Evolutionary conservation across 2,329 filamentous ascomycete species (phyloP).

Genomic region (Phymatotrichopsis omnivora): DNA sequence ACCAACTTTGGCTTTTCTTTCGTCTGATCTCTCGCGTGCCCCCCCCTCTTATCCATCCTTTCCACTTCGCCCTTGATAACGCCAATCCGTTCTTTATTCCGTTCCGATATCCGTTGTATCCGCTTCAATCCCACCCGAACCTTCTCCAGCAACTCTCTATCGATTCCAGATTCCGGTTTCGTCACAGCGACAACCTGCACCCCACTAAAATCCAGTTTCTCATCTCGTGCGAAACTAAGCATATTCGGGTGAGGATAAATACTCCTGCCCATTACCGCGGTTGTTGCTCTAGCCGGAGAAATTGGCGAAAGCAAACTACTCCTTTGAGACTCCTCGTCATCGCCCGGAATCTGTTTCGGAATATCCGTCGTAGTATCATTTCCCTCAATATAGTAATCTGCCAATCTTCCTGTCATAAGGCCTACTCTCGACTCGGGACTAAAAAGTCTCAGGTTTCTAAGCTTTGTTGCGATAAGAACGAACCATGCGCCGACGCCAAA

Average conservation of each 20-base stretch:
- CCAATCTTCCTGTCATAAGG: conserved; percentile 22
- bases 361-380: conserved; percentile 18
- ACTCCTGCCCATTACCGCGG: too few relatives aligned
- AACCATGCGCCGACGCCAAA: conserved; percentile 24
- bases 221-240: too few relatives aligned
- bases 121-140: conserved; percentile 16
- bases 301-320: conserved; percentile 7
- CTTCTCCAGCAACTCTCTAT: conserved; percentile 18
- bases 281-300: conserved; percentile 8
- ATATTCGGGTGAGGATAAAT: too few relatives aligned
- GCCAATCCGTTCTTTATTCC: conserved; percentile 12
- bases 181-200: conserved; percentile 22
- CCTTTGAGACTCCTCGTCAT: conserved; percentile 17
- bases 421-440: too few relatives aligned
- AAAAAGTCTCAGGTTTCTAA: too few relatives aligned
- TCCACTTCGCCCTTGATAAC: conserved; percentile 18
- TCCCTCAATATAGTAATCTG: conserved; percentile 20
- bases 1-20: conserved; percentile 23
- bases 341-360: conserved; percentile 22
- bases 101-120: conserved; percentile 7
- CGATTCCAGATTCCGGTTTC: conserved; percentile 18
- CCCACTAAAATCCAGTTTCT: conserved; percentile 22
- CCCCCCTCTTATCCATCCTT: conserved; percentile 16
- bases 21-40: conserved; percentile 20
- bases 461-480: too few relatives aligned